Evolutionary conservation across 1,284 basidiomycete species (phyloP).

Genomic region (Cutaneotrichosporon daszewskae): DNA sequence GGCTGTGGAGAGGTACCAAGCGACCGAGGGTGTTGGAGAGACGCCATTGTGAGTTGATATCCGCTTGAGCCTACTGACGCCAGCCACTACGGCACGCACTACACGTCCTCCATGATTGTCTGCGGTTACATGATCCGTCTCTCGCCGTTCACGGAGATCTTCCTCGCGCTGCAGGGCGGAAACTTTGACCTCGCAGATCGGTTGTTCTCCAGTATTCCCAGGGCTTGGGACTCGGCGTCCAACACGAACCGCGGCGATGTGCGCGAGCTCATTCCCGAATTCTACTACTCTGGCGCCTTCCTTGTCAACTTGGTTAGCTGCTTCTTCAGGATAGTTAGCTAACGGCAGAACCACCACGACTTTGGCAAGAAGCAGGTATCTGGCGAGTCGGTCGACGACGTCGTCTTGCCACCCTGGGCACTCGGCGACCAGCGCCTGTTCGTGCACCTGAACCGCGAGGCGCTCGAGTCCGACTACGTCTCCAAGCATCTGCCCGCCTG

Average conservation of each 20-base stretch:
- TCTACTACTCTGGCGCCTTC: slow-evolving; percentile 58
- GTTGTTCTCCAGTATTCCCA: slow-evolving; percentile 73
- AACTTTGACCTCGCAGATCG: slow-evolving; percentile 94
- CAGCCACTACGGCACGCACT: slow-evolving; percentile 83
- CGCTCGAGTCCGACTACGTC: slow-evolving; percentile 83
- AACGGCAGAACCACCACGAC: slow-evolving; percentile 60
- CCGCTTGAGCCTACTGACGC: background rate
- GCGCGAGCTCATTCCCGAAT: slow-evolving; percentile 88
- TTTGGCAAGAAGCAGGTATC: slow-evolving; percentile 78
- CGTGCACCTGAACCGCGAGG: slow-evolving; percentile 72
- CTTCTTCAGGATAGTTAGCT: background rate
- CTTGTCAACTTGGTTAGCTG: slow-evolving; percentile 49
- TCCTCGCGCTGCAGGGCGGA: slow-evolving; percentile 69
- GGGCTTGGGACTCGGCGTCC: slow-evolving; percentile 80
- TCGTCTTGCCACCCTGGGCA: slow-evolving; percentile 88
- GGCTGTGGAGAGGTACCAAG: slow-evolving; percentile 68
- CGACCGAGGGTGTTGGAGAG: slow-evolving; percentile 73
- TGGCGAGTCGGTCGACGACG: slow-evolving; percentile 78
- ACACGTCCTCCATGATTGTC: slow-evolving; percentile 93
- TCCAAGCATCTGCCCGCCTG: slow-evolving; percentile 78
- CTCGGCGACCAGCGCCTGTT: slow-evolving; percentile 78
- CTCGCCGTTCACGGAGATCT: slow-evolving; percentile 86
- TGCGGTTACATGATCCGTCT: slow-evolving; percentile 90
- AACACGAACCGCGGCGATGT: slow-evolving; percentile 86
- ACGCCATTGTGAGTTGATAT: slow-evolving; percentile 58